phyloP scores from a whole-genome alignment of 2,329 filamentous ascomycete species.

The Cercospora beticola region DNA sequence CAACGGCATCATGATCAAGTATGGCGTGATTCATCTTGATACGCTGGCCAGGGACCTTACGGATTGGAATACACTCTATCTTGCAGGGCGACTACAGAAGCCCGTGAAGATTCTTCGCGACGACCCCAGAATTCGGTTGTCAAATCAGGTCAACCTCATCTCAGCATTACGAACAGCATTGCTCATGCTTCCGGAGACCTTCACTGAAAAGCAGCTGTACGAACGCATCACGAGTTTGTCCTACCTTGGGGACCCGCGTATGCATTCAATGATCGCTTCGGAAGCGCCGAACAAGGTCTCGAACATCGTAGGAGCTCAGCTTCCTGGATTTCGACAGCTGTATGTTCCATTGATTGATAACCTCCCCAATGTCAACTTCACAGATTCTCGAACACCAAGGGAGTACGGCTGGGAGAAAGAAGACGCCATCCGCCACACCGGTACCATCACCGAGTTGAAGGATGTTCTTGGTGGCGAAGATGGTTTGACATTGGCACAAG shows the following conservation, averaged over 20 bases:
- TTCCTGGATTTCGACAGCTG: constrained; percentile 84
- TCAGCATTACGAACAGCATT: constrained; percentile 88
- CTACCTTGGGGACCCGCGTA: constrained; percentile 94
- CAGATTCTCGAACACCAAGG: constrained; percentile 59
- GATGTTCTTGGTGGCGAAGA: constrained; percentile 52
- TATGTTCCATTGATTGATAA: constrained; percentile 88
- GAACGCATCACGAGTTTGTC: constrained; percentile 87
- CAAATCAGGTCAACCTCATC: constrained; percentile 93
- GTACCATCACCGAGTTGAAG: constrained; percentile 56
- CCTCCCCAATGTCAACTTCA: constrained; percentile 82
- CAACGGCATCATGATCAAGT: constrained; percentile 95
- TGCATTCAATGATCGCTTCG: constrained; percentile 65
- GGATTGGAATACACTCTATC: constrained; percentile 90
- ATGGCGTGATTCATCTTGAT: constrained; percentile 91
- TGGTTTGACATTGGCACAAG: constrained; percentile 73
- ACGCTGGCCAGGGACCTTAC: constrained; percentile 83
- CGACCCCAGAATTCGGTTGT: constrained; percentile 84
- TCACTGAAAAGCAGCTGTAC: constrained; percentile 86
- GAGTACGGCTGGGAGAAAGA: constrained; percentile 43
- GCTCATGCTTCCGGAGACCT: constrained; percentile 76
- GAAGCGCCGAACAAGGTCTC: constrained; percentile 90
- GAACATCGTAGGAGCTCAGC: constrained; percentile 91
- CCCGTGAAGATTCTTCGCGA: constrained; percentile 97
- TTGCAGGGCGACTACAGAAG: constrained; percentile 95
- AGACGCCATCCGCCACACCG: constrained; percentile 39